Conservation (phyloP, 345 rosid genomes). For the Eutrema heterophyllum region DNA sequence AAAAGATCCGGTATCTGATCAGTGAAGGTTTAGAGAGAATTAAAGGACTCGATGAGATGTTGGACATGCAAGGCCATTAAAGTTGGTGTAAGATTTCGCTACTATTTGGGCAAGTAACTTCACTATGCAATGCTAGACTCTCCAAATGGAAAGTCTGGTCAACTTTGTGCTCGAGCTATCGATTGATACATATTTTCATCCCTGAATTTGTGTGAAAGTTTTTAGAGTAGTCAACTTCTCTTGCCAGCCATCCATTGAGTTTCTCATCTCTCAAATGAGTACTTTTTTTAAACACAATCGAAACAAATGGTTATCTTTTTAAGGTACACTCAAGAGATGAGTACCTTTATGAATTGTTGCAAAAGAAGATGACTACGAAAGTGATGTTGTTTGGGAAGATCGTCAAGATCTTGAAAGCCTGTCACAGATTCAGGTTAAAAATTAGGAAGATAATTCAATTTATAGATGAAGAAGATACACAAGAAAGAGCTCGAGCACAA, state of each 20-base stretch:
- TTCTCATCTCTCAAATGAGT: slow-evolving; percentile 20
- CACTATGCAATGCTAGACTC: too few species aligned
- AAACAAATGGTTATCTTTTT: background rate
- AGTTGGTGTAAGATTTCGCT: background rate
- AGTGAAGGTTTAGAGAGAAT: slow-evolving; percentile 71
- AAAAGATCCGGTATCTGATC: slow-evolving; percentile 55
- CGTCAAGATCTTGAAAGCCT: too few species aligned
- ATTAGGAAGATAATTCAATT: too few species aligned
- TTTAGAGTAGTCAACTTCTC: slow-evolving; percentile 41
- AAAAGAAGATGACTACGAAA: too few species aligned
- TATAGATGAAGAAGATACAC: too few species aligned
- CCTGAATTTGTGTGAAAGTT: background rate
- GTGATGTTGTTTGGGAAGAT: too few species aligned
- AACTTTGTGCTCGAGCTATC: too few species aligned
- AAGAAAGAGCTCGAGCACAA: too few species aligned
- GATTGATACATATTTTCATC: background rate
- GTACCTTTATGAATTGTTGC: too few species aligned
- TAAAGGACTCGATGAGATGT: slow-evolving; percentile 65
- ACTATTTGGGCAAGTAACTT: background rate
- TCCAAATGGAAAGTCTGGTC: too few species aligned
- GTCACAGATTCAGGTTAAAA: too few species aligned
- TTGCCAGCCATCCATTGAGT: slow-evolving; percentile 65
- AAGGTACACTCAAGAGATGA: too few species aligned
- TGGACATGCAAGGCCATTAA: slow-evolving; percentile 70
- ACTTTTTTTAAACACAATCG: background rate